Conservation (phyloP, 164 flowering plant genomes). For the Stephania cephalantha region DNA sequence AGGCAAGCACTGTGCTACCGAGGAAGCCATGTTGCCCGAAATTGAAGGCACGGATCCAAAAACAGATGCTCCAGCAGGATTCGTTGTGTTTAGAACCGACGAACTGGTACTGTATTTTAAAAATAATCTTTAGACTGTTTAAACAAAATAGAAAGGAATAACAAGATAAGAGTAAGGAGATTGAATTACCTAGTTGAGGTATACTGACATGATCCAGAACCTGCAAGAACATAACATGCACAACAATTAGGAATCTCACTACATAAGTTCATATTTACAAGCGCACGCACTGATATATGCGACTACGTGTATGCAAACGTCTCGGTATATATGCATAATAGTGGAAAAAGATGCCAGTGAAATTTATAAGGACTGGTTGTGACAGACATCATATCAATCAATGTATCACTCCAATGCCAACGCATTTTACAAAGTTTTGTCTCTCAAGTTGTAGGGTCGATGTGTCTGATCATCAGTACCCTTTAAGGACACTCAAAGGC, state of each 20-base stretch:
- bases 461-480: too few relatives aligned
- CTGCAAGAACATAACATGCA: conserved; percentile 29
- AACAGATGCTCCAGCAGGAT: conserved; percentile 41
- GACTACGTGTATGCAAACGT: too few relatives aligned
- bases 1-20: conserved; percentile 2
- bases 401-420: too few relatives aligned
- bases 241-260: neutral
- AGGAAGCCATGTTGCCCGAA: conserved; percentile 25
- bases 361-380: neutral
- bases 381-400: too few relatives aligned
- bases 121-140: neutral
- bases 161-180: conserved; percentile 3
- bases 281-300: too few relatives aligned
- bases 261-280: too few relatives aligned
- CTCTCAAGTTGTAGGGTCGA: too few relatives aligned
- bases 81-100: conserved; percentile 49
- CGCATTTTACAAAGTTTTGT: too few relatives aligned
- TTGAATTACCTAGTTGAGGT: conserved; percentile 49
- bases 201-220: conserved; percentile 52
- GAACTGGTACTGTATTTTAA: conserved; percentile 46
- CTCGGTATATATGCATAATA: neutral
- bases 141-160: neutral
- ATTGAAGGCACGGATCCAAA: conserved; percentile 42
- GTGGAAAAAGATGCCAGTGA: neutral
- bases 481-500: too few relatives aligned